Percentiles rank a stretch among this genome's conserved stretches.
Conservation (phyloP, 148 eudicot species). For the Diospyros kaki region DNA sequence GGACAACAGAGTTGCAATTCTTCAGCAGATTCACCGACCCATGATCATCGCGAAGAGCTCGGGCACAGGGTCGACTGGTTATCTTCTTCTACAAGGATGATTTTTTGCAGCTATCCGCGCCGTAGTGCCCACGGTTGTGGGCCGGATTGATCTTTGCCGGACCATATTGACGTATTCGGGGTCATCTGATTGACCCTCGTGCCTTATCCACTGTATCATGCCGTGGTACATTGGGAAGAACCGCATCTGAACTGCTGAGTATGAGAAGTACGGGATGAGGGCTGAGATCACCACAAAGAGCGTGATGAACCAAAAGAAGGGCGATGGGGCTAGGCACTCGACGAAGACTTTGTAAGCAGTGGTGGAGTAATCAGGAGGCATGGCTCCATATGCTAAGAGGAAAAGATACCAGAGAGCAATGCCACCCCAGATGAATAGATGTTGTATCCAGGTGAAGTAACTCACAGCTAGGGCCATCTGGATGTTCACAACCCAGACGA, state of each 20-base stretch:
- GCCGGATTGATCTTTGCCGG: constrained; percentile 56
- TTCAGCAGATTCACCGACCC: background rate
- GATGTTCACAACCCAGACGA: constrained; percentile 79
- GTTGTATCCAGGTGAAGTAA: constrained; percentile 82
- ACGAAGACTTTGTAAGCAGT: constrained; percentile 61
- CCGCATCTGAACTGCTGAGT: constrained; percentile 51
- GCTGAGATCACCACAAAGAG: constrained; percentile 56
- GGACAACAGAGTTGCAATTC: background rate
- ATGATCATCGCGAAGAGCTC: background rate
- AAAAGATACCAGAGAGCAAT: constrained; percentile 71
- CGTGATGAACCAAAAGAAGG: constrained; percentile 53
- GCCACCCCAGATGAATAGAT: constrained; percentile 75
- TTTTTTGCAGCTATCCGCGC: constrained; percentile 50
- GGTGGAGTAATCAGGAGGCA: constrained; percentile 42
- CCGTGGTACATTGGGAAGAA: constrained; percentile 83
- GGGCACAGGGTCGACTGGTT: background rate
- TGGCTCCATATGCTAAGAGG: constrained; percentile 60
- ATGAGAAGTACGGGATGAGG: constrained; percentile 55
- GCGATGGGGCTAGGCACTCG: constrained; percentile 58
- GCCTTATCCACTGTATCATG: constrained; percentile 76
- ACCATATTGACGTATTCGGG: constrained; percentile 58
- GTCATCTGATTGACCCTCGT: constrained; percentile 55
- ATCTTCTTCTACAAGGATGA: background rate
- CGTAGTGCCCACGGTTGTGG: constrained; percentile 58
- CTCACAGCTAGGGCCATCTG: constrained; percentile 73